phyloP scores from a whole-genome alignment of 2,329 filamentous ascomycete species.

The Neopestalotiopsis clavispora region DNA sequence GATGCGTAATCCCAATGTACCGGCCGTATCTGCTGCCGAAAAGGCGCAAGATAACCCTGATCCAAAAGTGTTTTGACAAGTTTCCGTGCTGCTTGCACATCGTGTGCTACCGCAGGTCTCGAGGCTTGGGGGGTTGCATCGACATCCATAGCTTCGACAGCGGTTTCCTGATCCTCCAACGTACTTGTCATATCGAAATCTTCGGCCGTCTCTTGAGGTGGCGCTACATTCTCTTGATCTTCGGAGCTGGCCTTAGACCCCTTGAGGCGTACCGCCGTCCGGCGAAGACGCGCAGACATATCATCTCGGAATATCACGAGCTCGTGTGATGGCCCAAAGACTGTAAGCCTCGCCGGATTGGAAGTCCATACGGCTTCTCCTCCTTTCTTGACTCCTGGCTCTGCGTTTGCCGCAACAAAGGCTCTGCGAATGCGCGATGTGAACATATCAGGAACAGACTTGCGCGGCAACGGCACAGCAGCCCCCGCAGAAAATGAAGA shows the following conservation, averaged over 20 bases:
- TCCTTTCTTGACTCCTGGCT: slow-evolving; percentile 59
- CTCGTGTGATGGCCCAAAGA: slow-evolving; percentile 90
- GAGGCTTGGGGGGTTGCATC: slow-evolving; percentile 35
- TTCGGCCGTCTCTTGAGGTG: slow-evolving; percentile 31
- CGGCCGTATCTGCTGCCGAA: slow-evolving; percentile 78
- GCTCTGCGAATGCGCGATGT: slow-evolving; percentile 83
- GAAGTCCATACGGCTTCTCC: slow-evolving; percentile 86
- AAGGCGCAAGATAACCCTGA: slow-evolving; percentile 87
- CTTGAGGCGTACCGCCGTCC: slow-evolving; percentile 76
- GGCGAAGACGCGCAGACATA: slow-evolving; percentile 76
- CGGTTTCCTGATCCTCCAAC: slow-evolving; percentile 24
- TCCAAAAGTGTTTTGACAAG: slow-evolving; percentile 91
- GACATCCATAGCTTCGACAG: slow-evolving; percentile 48
- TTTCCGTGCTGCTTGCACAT: slow-evolving; percentile 68
- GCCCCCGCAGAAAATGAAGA: slow-evolving; percentile 82
- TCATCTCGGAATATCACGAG: slow-evolving; percentile 89
- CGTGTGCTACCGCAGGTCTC: slow-evolving; percentile 47
- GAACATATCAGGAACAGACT: slow-evolving; percentile 83
- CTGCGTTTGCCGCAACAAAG: slow-evolving; percentile 79
- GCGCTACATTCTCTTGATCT: slow-evolving; percentile 37
- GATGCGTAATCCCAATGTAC: slow-evolving; percentile 88
- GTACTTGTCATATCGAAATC: slow-evolving; percentile 41
- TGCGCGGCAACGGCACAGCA: slow-evolving; percentile 70
- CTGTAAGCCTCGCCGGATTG: slow-evolving; percentile 80
- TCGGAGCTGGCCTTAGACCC: slow-evolving; percentile 31